These are phyloP conservation scores for Datisca glomerata DNA, from an alignment of 306 rosid genomes.

Conservation along the genomic window DNA sequence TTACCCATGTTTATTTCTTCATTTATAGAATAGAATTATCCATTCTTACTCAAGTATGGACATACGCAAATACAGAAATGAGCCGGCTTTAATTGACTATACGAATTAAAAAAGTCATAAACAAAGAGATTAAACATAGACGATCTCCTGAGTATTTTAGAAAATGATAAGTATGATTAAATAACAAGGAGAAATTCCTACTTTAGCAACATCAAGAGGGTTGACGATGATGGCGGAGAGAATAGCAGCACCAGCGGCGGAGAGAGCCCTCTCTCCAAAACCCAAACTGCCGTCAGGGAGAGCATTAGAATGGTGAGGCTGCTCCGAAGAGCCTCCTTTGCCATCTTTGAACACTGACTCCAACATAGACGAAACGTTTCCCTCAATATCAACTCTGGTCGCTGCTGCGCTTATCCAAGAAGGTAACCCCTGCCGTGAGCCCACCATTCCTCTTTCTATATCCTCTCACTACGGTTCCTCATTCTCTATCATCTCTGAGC, in stretches of 20 bases:
- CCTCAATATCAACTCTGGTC: conserved; percentile 26
- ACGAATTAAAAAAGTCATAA: neutral
- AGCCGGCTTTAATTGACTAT: too few species aligned
- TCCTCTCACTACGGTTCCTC: too few species aligned
- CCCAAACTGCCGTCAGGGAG: conserved; percentile 36
- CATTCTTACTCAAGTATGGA: neutral
- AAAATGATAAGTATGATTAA: too few species aligned
- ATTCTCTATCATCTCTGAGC: neutral
- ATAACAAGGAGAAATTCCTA: conserved; percentile 3
- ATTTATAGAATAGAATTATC: neutral
- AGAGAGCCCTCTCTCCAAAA: conserved; percentile 44
- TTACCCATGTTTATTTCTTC: too few species aligned
- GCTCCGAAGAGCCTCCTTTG: conserved; percentile 7
- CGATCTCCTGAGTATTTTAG: too few species aligned
- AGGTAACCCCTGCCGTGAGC: conserved; percentile 26
- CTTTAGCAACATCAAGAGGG: conserved; percentile 95
- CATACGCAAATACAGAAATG: neutral
- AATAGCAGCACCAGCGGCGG: conserved; percentile 81
- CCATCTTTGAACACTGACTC: conserved; percentile 10
- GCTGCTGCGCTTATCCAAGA: conserved; percentile 34
- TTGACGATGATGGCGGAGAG: conserved; percentile 74
- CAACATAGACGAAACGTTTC: conserved; percentile 22
- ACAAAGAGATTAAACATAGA: neutral
- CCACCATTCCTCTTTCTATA: conserved; percentile 25
- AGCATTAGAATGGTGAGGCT: neutral